These are phyloP conservation scores for Leishmania guyanensis DNA, from an alignment of 208 protist species.

Conservation along the genomic window DNA sequence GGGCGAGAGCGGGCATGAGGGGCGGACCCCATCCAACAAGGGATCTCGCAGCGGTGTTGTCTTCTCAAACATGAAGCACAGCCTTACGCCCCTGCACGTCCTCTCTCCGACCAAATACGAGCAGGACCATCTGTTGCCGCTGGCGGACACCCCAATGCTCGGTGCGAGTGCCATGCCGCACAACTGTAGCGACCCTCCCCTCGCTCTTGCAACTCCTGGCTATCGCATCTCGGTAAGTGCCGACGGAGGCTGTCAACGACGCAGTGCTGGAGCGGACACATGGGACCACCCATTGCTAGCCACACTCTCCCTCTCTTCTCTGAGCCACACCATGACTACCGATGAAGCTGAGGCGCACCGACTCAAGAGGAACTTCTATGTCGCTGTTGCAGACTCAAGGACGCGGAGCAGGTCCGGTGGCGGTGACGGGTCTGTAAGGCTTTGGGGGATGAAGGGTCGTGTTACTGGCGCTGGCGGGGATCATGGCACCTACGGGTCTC, in stretches of 20 bases:
- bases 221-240: background rate
- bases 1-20: background rate
- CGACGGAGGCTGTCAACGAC: background rate
- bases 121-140: background rate
- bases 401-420: background rate
- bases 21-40: background rate
- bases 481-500: background rate
- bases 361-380: background rate
- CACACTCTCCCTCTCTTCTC: slow-evolving; percentile 10
- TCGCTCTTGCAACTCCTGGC: background rate
- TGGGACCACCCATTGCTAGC: background rate
- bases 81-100: background rate
- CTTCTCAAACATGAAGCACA: background rate
- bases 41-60: too few relatives aligned
- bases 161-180: background rate
- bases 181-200: background rate
- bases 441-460: background rate
- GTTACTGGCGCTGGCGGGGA: background rate
- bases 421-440: background rate
- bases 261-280: background rate
- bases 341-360: slow-evolving; percentile 16
- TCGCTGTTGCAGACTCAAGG: background rate
- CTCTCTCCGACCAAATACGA: background rate
- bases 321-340: slow-evolving; percentile 20
- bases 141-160: background rate